phyloP scores from a whole-genome alignment of 2,329 filamentous ascomycete genomes.

The Aspergillus fijiensis region DNA sequence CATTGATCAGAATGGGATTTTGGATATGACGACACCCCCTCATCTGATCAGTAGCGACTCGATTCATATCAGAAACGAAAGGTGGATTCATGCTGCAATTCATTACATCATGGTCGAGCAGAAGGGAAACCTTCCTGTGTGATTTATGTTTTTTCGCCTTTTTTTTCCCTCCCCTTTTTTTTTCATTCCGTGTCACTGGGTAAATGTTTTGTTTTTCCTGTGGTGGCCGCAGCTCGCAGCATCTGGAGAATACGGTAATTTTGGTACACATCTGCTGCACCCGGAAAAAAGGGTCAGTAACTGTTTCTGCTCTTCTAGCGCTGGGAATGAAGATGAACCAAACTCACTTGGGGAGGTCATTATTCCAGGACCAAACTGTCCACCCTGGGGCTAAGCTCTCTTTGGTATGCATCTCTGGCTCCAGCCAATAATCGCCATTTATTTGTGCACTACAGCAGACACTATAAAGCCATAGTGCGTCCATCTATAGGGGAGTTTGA shows the following conservation, averaged over 20 bases:
- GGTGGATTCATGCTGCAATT: background rate
- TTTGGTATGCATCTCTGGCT: background rate
- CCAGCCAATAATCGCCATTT: background rate
- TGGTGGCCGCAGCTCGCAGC: background rate
- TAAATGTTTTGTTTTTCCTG: background rate
- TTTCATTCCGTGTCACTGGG: background rate
- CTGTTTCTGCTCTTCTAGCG: background rate
- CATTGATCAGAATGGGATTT: background rate
- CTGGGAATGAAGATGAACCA: background rate
- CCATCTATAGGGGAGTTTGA: background rate
- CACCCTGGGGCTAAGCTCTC: background rate
- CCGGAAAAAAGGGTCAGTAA: background rate
- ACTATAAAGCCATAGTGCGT: background rate
- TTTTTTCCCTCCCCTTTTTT: background rate
- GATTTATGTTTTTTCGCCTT: background rate
- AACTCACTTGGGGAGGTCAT: background rate
- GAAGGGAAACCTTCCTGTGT: constrained; percentile 1
- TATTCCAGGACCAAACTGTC: background rate
- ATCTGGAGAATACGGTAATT: background rate
- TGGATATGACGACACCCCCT: background rate
- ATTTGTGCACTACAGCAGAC: background rate
- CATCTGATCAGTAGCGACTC: background rate
- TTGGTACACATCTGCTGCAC: background rate
- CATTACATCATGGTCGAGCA: constrained; percentile 1
- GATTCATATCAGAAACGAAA: background rate